These are phyloP conservation scores for Candida sanyaensis DNA, from an alignment of 1,139 yeast species.

Conservation along the genomic window DNA sequence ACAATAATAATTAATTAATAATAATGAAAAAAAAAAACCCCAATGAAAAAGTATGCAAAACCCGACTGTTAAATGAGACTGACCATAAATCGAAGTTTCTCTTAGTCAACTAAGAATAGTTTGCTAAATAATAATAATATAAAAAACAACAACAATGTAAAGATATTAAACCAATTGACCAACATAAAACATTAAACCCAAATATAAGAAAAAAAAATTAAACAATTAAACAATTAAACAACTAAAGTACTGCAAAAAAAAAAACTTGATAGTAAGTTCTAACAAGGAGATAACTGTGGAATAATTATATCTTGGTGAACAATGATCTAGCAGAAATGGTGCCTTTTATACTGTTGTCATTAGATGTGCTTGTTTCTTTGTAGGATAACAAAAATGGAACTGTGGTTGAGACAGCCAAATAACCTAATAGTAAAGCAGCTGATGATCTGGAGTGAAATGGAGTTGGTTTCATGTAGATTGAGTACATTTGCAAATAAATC, in stretches of 20 bases:
- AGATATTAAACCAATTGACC: not conserved
- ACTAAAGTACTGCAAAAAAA: not conserved
- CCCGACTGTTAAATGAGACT: no score
- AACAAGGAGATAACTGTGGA: no score
- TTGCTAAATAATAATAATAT: not conserved
- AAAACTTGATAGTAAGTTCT: not conserved
- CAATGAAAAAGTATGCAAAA: no score
- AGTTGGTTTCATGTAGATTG: conserved; percentile 16
- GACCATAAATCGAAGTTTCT: not conserved
- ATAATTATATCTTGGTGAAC: conserved; percentile 35
- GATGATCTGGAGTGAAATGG: conserved; percentile 17
- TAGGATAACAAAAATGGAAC: conserved; percentile 46
- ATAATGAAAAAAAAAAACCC: no score
- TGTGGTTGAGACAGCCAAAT: conserved; percentile 43
- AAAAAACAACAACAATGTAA: not conserved
- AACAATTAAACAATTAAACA: not conserved
- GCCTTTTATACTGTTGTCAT: conserved; percentile 26
- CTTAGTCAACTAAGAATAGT: not conserved
- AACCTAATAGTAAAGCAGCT: conserved; percentile 37
- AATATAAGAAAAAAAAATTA: not conserved
- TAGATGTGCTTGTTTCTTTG: conserved; percentile 30
- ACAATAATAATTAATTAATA: no score
- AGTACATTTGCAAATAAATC: conserved; percentile 13
- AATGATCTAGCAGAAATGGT: conserved; percentile 39
- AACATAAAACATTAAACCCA: not conserved